Base-by-base conservation (phyloP, 163 green algal genomes). In the Chlorella variabilis region DNA sequence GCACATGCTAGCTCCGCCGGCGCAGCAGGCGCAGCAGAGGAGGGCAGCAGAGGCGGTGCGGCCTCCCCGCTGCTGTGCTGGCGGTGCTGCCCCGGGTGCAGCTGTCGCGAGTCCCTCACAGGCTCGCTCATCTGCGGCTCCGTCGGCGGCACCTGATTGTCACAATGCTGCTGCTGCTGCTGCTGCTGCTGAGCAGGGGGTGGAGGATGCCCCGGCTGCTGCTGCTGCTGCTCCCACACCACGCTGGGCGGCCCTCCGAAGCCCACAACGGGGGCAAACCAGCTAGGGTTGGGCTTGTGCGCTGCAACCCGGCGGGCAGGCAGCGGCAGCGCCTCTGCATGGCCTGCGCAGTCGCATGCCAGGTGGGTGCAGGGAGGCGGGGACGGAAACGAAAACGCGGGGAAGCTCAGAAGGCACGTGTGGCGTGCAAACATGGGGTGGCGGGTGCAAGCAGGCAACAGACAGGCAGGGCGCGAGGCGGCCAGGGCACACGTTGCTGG, bases 181-280 rank as follows among this genome's bases (percentile, higher is more conserved):
- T 38, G 33, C 51, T 56, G 34, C 71, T 78, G 49, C 33, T 31
- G 33, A 9, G 27, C 11, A 4, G 23, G 23, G 20, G 23, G 70
- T 6, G 48, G 48, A 3, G 31, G n/a, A 7, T 13, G 48, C 8
- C 66, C 48, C 25, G 29, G 31, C 29, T 31, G 54, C 56, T 25
- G 73, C 73, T 80, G 56, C 73, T 59, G 33, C 56, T 80, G 23
- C 38, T 80, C 15, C 73, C 73, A 80, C n/a, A 59, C 27, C 15
- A 69, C 20, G 25, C 15, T 41, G 13, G 73, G 21, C 23, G 73
- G 73, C 20, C 73, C 73, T 1, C 73, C 73, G 56, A 80, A 80
- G 38, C 73, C 73, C 54, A 80, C 41, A 27, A 80, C 2, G 17
- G 73, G 73, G 6, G 36, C 39, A 29, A 70, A 80, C 73, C 73